Percentiles rank a stretch among this genome's conserved stretches.
These are phyloP conservation scores for Fusarium pseudoanthophilum DNA, from an alignment of 2,329 filamentous ascomycete genomes.

Conservation along the genomic window DNA sequence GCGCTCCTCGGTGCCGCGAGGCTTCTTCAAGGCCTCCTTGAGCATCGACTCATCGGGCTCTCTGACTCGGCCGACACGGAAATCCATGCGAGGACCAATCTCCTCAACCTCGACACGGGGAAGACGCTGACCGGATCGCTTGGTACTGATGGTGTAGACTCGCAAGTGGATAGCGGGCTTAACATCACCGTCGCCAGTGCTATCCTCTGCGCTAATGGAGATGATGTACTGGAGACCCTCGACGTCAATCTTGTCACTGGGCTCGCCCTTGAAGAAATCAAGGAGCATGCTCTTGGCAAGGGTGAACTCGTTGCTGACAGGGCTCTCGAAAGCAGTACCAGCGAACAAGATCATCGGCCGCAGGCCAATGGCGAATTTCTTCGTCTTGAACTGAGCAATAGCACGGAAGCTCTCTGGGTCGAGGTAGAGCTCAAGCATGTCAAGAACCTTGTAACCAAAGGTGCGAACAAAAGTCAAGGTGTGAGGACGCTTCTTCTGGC, in stretches of 20 bases:
- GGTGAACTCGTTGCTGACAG: slow-evolving; percentile 81
- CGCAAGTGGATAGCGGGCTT: slow-evolving; percentile 74
- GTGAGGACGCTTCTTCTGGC: slow-evolving; percentile 96
- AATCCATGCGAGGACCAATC: slow-evolving; percentile 94
- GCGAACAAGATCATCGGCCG: slow-evolving; percentile 94
- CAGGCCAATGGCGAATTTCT: slow-evolving; percentile 81
- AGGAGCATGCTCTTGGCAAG: slow-evolving; percentile 87
- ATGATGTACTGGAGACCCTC: slow-evolving; percentile 94
- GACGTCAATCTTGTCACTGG: slow-evolving; percentile 86
- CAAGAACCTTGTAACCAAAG: slow-evolving; percentile 87
- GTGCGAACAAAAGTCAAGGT: slow-evolving; percentile 84
- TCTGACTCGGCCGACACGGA: slow-evolving; percentile 82
- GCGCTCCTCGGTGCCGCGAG: slow-evolving; percentile 77
- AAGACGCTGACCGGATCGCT: slow-evolving; percentile 85
- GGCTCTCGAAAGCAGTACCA: slow-evolving; percentile 86
- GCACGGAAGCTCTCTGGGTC: slow-evolving; percentile 77
- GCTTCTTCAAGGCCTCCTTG: slow-evolving; percentile 92
- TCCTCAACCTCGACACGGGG: slow-evolving; percentile 94
- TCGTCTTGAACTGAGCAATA: slow-evolving; percentile 79
- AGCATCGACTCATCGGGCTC: slow-evolving; percentile 81
- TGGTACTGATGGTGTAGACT: slow-evolving; percentile 86
- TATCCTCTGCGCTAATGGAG: slow-evolving; percentile 80
- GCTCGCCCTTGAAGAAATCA: slow-evolving; percentile 87
- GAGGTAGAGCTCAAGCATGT: slow-evolving; percentile 93
- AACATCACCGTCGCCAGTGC: slow-evolving; percentile 53